phyloP scores from a whole-genome alignment of 768 basidiomycete genomes.

The Trametes elegans region DNA sequence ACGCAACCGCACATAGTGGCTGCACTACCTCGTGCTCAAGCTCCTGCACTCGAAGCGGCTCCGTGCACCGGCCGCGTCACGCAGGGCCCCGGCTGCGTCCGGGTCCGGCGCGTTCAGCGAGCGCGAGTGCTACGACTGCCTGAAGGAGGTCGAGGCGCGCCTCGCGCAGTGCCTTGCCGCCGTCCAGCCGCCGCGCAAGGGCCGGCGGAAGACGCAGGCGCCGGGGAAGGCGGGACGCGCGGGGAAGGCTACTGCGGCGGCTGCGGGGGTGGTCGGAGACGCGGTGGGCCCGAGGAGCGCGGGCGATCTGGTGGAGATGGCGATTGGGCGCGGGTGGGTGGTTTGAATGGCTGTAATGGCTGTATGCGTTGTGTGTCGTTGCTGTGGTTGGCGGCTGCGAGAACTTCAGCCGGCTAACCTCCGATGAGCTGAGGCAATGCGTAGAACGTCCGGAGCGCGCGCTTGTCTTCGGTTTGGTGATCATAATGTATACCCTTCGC shows the following conservation, averaged over 20 bases:
- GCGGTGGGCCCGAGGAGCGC: slow-evolving; percentile 37
- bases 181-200: slow-evolving; percentile 35
- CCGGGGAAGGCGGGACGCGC: slow-evolving; percentile 19
- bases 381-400: not conserved
- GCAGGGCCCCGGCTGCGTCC: slow-evolving; percentile 34
- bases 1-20: slow-evolving; percentile 61
- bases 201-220: slow-evolving; percentile 35
- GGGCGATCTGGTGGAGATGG: slow-evolving; percentile 61
- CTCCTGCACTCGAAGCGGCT: slow-evolving; percentile 70
- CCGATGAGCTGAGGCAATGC: no score
- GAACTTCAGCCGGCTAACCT: no score
- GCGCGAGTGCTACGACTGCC: slow-evolving; percentile 65
- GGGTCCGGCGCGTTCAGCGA: slow-evolving; percentile 50
- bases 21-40: slow-evolving; percentile 80
- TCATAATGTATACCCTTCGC: not conserved
- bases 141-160: slow-evolving; percentile 63
- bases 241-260: slow-evolving; percentile 16
- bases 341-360: slow-evolving; percentile 6
- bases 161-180: slow-evolving; percentile 46
- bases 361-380: not conserved
- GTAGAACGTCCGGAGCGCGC: no score
- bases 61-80: slow-evolving; percentile 46
- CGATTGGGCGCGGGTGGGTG: slow-evolving; percentile 62
- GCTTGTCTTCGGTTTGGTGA: not conserved
- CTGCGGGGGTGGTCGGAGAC: slow-evolving; percentile 24